phyloP scores from a whole-genome alignment of 2,329 filamentous ascomycete species.

The Neofusicoccum sp. region DNA sequence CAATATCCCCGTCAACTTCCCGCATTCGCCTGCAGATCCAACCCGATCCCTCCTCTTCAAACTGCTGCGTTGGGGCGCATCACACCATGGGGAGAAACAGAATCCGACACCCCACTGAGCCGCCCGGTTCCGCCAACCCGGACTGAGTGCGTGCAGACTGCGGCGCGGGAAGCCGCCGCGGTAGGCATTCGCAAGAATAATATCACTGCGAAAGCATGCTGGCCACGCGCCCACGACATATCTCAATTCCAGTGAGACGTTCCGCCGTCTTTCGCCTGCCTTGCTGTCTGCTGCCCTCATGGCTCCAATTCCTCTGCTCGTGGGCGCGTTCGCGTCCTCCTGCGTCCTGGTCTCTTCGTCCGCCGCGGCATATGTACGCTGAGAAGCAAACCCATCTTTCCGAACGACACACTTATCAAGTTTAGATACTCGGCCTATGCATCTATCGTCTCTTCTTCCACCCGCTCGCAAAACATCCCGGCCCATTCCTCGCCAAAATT shows the following conservation, averaged over 20 bases:
- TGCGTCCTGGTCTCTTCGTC: not conserved
- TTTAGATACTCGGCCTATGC: not conserved
- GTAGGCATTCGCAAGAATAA: not conserved
- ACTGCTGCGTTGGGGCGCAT: not conserved
- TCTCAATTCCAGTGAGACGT: not conserved
- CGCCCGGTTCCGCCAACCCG: not conserved
- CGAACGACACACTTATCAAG: not conserved
- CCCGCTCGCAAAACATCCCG: slow-evolving; percentile 44
- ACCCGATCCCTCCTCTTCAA: not conserved
- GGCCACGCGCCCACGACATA: not conserved
- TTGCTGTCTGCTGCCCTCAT: not conserved
- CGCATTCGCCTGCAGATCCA: not conserved
- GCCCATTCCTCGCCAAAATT: slow-evolving; percentile 40
- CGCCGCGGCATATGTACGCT: not conserved
- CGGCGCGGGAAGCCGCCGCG: not conserved
- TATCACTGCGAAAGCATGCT: not conserved
- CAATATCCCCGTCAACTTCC: not conserved
- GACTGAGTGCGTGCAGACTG: not conserved
- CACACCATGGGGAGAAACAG: not conserved
- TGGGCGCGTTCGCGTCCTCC: not conserved
- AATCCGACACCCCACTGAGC: not conserved
- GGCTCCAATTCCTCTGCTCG: not conserved
- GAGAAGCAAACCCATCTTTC: not conserved
- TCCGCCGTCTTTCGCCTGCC: not conserved
- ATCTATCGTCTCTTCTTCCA: slow-evolving; percentile 44